phyloP scores from a whole-genome alignment of 257 asterid genomes.

The Solanum sejunctum region DNA sequence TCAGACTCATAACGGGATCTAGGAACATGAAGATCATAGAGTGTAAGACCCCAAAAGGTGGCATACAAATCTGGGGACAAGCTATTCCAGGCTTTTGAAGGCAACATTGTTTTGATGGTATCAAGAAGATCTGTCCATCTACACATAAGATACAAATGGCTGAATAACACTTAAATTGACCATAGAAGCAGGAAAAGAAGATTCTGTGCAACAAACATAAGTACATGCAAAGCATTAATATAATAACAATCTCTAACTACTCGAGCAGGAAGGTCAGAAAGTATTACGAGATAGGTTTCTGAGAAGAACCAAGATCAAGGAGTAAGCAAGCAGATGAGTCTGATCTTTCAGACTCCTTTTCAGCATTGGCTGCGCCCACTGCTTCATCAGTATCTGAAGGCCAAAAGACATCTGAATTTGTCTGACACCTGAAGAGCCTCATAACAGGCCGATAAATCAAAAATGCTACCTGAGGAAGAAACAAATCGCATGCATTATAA shows the following conservation, averaged over 20 bases:
- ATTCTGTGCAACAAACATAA: neutral
- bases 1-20: slow-evolving; percentile 84
- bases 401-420: slow-evolving; percentile 55
- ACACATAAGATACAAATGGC: slow-evolving; percentile 17
- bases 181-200: neutral
- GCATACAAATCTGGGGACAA: slow-evolving; percentile 94
- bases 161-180: neutral
- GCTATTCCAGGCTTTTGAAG: slow-evolving; percentile 98
- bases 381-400: slow-evolving; percentile 63
- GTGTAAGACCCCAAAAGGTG: slow-evolving; percentile 98
- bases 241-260: neutral
- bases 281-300: slow-evolving; percentile 52
- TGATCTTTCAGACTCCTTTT: slow-evolving; percentile 45
- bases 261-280: slow-evolving; percentile 4
- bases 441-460: slow-evolving; percentile 91
- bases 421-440: slow-evolving; percentile 83
- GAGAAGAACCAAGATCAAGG: slow-evolving; percentile 75
- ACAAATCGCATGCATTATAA: neutral
- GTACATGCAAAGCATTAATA: neutral
- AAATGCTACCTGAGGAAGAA: slow-evolving; percentile 74
- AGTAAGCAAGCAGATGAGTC: slow-evolving; percentile 31
- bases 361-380: slow-evolving; percentile 23
- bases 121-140: slow-evolving; percentile 89
- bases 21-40: slow-evolving; percentile 95
- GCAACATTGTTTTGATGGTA: slow-evolving; percentile 83